Evolutionary conservation across 257 asterid species (phyloP), one percentile per base, ranked within the genome.

Genomic region (Ballota nigra): DNA sequence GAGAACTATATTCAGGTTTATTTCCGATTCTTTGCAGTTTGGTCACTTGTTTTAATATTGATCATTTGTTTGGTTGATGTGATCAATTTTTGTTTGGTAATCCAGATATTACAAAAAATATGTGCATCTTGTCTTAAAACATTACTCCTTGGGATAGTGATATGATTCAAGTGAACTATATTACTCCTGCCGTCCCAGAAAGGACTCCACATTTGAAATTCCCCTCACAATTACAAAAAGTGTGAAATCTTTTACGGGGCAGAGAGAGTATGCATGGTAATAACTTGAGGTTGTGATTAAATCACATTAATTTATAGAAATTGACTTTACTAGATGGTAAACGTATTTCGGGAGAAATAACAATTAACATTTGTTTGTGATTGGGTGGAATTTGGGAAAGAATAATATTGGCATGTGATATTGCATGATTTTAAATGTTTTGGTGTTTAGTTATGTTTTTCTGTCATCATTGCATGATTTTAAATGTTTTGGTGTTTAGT

Each of bases 1-100:
- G 97, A 93, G 77, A 93, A 90, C 79, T 93, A 88, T 76, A 90
- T 93, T 65, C 96, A 92, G 83, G 96, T 90, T 13, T 18, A 51
- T 34, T 16, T 34, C 49, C 31, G 11, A 62, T 8, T 53, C 1
- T 20, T 53, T 18, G 60, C 60, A 18, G 60, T 19, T 28, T 51
- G 51, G 63, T 38, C 23, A 31, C 22, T 53, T 63, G 43, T 61
- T 43, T 41, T 77, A 43, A 43, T 71, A 49, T 67, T 34, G n/a
- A 29, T 73, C n/a, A 4, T 18, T 76, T 55, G 76, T 40, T 70
- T 40, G 51, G 57, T 11, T 69, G 38, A 56, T 63, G n/a, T 40
- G 45, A 18, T 61, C 22, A 31, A 59, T 40, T 51, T 49, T 45
- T 34, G 67, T 77, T 43, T 40, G 19, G 31, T 36, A 66, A 45